These are phyloP conservation scores for Curvularia lunata DNA, from an alignment of 2,329 filamentous ascomycete genomes.

Conservation along the genomic window DNA sequence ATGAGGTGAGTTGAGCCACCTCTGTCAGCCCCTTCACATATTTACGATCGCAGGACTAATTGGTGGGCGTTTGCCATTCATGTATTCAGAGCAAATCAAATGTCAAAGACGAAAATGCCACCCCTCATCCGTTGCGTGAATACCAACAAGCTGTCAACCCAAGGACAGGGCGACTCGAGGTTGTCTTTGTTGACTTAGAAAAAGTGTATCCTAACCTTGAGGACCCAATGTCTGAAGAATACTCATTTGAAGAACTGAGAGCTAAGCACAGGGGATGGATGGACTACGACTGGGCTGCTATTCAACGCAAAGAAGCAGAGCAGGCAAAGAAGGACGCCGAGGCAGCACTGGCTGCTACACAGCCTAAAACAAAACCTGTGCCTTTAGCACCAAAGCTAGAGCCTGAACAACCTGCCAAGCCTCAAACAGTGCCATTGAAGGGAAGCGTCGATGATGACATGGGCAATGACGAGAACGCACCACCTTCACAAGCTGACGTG, in stretches of 20 bases:
- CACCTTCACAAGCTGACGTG: slow-evolving; percentile 56
- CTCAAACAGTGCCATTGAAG: slow-evolving; percentile 42
- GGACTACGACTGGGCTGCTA: slow-evolving; percentile 59
- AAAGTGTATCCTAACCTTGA: slow-evolving; percentile 81
- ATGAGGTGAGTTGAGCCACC: slow-evolving; percentile 75
- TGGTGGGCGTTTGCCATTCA: slow-evolving; percentile 57
- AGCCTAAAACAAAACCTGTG: slow-evolving; percentile 19
- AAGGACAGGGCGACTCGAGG: slow-evolving; percentile 80
- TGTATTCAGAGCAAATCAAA: slow-evolving; percentile 60
- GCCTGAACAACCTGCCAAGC: slow-evolving; percentile 25
- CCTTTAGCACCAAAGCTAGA: slow-evolving; percentile 28
- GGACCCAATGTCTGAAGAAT: slow-evolving; percentile 70
- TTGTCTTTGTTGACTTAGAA: slow-evolving; percentile 85
- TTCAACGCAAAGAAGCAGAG: slow-evolving; percentile 37
- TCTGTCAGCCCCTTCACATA: slow-evolving; percentile 48
- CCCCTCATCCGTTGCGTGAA: slow-evolving; percentile 71
- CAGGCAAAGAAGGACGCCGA: slow-evolving; percentile 36
- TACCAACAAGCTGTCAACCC: slow-evolving; percentile 84
- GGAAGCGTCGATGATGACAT: slow-evolving; percentile 42
- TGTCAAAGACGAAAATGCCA: slow-evolving; percentile 40
- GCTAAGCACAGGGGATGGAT: slow-evolving; percentile 75
- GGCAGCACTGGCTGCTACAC: slow-evolving; percentile 19
- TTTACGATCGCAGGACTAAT: slow-evolving; percentile 81
- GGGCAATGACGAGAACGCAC: slow-evolving; percentile 56
- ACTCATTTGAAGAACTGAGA: slow-evolving; percentile 91